These are phyloP conservation scores for Aschersonia sp. DNA, from an alignment of 2,329 filamentous ascomycete genomes.

Conservation along the genomic window DNA sequence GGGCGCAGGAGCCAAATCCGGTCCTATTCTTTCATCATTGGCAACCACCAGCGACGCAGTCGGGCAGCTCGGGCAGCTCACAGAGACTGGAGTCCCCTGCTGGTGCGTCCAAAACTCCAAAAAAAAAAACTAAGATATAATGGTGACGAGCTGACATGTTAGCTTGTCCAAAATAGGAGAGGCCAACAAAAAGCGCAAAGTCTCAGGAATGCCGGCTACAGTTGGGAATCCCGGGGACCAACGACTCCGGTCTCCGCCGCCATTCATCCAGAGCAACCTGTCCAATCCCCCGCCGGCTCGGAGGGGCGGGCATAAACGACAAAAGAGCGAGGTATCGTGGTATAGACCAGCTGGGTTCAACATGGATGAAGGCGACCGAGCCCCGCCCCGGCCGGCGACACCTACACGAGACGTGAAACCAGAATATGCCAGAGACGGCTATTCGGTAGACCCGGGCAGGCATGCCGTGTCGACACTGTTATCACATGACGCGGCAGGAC, in stretches of 20 bases:
- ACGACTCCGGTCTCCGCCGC: conserved; percentile 18
- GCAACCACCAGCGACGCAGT: conserved; percentile 62
- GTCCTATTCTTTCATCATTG: conserved; percentile 88
- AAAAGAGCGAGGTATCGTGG: conserved; percentile 22
- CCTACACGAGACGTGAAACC: conserved; percentile 6
- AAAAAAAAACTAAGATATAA: conserved; percentile 21
- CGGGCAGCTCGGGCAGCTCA: conserved; percentile 36
- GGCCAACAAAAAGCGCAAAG: conserved; percentile 78
- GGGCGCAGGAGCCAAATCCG: conserved; percentile 53
- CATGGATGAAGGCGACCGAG: conserved; percentile 9
- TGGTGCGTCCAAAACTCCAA: conserved; percentile 47
- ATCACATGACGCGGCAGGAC: conserved; percentile 8
- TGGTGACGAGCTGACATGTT: conserved; percentile 22
- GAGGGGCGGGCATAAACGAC: conserved; percentile 17
- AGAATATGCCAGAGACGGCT: conserved; percentile 11
- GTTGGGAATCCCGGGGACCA: conserved; percentile 14
- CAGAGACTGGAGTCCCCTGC: conserved; percentile 61
- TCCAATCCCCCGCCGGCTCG: conserved; percentile 12
- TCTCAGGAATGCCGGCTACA: conserved; percentile 27
- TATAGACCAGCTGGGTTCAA: conserved; percentile 13
- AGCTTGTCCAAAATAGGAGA: conserved; percentile 35
- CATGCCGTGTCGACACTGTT: conserved; percentile 20
- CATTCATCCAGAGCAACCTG: conserved; percentile 13
- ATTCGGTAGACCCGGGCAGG: conserved; percentile 14
- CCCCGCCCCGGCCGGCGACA: conserved; percentile 6